A percentile compares a stretch with the other conserved stretches of the same genome.
Conservation (phyloP, 2,329 filamentous ascomycete genomes). For the Trichoderma afroharzianum region DNA sequence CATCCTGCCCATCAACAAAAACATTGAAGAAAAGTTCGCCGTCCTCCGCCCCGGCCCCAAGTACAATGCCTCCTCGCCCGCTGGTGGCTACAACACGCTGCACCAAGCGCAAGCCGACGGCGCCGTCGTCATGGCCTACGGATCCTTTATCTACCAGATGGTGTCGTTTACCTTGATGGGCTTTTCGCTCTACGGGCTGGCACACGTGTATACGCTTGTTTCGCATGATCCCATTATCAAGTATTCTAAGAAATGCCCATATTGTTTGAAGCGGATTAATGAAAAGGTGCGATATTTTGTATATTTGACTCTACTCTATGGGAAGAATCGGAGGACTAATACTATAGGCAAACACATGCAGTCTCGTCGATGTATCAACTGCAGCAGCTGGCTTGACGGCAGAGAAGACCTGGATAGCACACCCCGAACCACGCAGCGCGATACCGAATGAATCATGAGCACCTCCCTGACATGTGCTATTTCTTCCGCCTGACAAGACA, state of each 20-base stretch:
- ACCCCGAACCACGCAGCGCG: background rate
- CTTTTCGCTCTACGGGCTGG: constrained; percentile 61
- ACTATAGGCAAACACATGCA: constrained; percentile 19
- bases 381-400: constrained; percentile 51
- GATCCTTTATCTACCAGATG: constrained; percentile 59
- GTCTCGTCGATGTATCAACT: constrained; percentile 46
- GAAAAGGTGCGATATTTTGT: constrained; percentile 50
- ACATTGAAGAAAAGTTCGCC: constrained; percentile 72
- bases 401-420: constrained; percentile 37
- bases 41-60: constrained; percentile 57
- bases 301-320: background rate
- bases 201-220: constrained; percentile 57
- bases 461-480: background rate
- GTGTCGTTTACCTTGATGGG: constrained; percentile 66
- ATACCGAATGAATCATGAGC: background rate
- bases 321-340: background rate
- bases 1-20: constrained; percentile 64
- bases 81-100: constrained; percentile 67
- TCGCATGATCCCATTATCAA: constrained; percentile 68
- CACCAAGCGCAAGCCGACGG: constrained; percentile 66
- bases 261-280: constrained; percentile 61
- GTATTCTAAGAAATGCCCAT: constrained; percentile 64
- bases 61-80: constrained; percentile 38
- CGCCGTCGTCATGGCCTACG: constrained; percentile 69
- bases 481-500: background rate